Conservation (phyloP, 257 asterid genomes). For the Salvia hispanica region DNA sequence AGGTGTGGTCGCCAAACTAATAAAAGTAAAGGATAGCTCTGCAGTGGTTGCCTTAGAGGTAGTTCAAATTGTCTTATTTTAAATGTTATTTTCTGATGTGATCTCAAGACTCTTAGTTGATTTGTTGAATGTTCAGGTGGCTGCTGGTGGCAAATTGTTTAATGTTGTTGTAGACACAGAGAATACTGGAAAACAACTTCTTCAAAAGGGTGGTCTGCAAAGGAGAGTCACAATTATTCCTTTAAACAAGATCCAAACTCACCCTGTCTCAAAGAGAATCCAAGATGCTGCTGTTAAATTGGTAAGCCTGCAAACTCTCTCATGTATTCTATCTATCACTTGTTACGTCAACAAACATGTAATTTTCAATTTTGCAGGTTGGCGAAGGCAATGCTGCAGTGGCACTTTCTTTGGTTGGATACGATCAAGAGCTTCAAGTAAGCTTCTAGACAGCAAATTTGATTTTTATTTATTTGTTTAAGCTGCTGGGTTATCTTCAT, state of each 20-base stretch:
- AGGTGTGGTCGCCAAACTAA: constrained; percentile 95
- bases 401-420: constrained; percentile 93
- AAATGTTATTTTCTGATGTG: constrained; percentile 26
- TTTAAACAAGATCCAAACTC: constrained; percentile 77
- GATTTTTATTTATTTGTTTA: constrained; percentile 15
- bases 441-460: constrained; percentile 26
- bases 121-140: constrained; percentile 61
- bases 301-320: constrained; percentile 46
- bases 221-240: constrained; percentile 96
- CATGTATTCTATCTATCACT: constrained; percentile 4
- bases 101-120: constrained; percentile 28
- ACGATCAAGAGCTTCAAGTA: constrained; percentile 83
- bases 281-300: constrained; percentile 74
- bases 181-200: constrained; percentile 82
- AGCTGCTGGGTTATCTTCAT: constrained; percentile 14
- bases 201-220: constrained; percentile 79
- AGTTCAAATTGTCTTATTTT: constrained; percentile 25
- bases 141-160: constrained; percentile 94
- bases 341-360: constrained; percentile 18
- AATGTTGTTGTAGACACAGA: constrained; percentile 93
- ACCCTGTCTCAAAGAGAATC: constrained; percentile 62
- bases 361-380: constrained; percentile 54
- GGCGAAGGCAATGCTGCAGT: constrained; percentile 95
- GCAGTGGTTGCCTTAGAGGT: constrained; percentile 86
- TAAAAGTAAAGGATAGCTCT: constrained; percentile 84